These are phyloP conservation scores for Batkoa obscura DNA, from an alignment of 371 early-diverging fungal species.

Conservation along the genomic window DNA sequence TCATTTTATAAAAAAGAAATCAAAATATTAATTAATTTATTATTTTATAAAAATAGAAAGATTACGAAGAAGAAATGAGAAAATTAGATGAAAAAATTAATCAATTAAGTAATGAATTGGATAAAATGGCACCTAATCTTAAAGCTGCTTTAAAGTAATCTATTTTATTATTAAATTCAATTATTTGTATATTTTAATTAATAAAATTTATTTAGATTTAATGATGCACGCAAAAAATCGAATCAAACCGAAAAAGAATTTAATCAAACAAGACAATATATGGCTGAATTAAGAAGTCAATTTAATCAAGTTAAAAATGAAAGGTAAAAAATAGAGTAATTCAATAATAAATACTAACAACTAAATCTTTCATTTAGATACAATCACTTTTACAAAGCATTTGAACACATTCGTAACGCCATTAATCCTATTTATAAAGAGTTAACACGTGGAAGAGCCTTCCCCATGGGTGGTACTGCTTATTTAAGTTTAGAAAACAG, in stretches of 20 bases:
- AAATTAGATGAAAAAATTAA: slow-evolving; percentile 46
- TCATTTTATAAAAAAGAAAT: too few species aligned
- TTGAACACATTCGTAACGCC: slow-evolving; percentile 64
- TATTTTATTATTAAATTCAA: background rate
- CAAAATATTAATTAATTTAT: too few species aligned
- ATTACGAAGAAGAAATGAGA: too few species aligned
- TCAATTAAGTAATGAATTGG: slow-evolving; percentile 65
- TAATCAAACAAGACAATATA: slow-evolving; percentile 49
- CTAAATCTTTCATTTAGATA: slow-evolving; percentile 27
- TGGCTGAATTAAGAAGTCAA: slow-evolving; percentile 52
- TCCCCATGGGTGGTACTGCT: slow-evolving; percentile 88
- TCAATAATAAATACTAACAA: too few species aligned
- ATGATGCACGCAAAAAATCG: slow-evolving; percentile 57
- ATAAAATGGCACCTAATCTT: slow-evolving; percentile 73
- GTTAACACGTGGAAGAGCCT: slow-evolving; percentile 56
- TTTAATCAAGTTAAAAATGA: slow-evolving; percentile 69
- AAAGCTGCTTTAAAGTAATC: slow-evolving; percentile 51
- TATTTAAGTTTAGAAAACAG: slow-evolving; percentile 84
- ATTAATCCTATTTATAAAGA: slow-evolving; percentile 93
- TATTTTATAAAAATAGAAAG: too few species aligned
- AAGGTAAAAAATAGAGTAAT: slow-evolving; percentile 41
- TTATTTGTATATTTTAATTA: slow-evolving; percentile 7
- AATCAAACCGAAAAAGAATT: slow-evolving; percentile 64
- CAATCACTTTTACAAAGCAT: slow-evolving; percentile 70
- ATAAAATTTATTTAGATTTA: slow-evolving; percentile 48